Evolutionary conservation across 257 asterid species (phyloP).

Genomic region (Ilex aquifolium): DNA sequence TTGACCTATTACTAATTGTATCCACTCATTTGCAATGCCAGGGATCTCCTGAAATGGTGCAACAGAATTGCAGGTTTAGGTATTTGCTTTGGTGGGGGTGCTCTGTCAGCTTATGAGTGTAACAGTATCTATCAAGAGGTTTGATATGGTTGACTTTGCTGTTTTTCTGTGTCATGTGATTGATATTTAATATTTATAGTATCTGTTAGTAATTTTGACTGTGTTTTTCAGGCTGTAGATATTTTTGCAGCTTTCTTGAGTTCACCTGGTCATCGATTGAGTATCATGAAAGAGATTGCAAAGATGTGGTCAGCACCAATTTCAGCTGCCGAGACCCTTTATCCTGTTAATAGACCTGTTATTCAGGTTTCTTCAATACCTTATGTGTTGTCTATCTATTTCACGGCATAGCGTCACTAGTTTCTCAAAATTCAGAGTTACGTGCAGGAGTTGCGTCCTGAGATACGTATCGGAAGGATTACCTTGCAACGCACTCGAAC

Average conservation of each 20-base stretch:
- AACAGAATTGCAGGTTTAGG: slow-evolving; percentile 60
- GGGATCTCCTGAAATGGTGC: slow-evolving; percentile 93
- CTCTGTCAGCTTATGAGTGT: slow-evolving; percentile 38
- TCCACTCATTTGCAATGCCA: slow-evolving; percentile 24
- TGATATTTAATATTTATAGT: not conserved
- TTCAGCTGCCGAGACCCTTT: slow-evolving; percentile 44
- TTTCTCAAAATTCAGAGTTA: slow-evolving; percentile 15
- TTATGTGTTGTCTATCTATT: slow-evolving; percentile 3
- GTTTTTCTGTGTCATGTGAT: not conserved
- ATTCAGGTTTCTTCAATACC: slow-evolving; percentile 40
- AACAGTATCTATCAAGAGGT: slow-evolving; percentile 75
- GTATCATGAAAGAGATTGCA: slow-evolving; percentile 68
- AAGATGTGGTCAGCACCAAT: slow-evolving; percentile 56
- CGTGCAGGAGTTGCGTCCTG: slow-evolving; percentile 44
- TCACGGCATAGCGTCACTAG: not conserved
- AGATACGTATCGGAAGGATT: slow-evolving; percentile 61
- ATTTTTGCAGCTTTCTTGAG: slow-evolving; percentile 79
- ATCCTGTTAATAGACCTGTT: slow-evolving; percentile 67
- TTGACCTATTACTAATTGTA: not conserved
- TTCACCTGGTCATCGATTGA: slow-evolving; percentile 55
- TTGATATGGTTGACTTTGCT: slow-evolving; percentile 6
- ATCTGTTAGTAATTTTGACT: not conserved
- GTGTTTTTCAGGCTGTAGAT: slow-evolving; percentile 67
- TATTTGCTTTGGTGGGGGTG: slow-evolving; percentile 28
- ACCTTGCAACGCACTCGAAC: slow-evolving; percentile 34